Evolutionary conservation across 2,329 filamentous ascomycete genomes (phyloP), one percentile per base, ranked within the genome.

Genomic region (Arthrobotrys musiformis): DNA sequence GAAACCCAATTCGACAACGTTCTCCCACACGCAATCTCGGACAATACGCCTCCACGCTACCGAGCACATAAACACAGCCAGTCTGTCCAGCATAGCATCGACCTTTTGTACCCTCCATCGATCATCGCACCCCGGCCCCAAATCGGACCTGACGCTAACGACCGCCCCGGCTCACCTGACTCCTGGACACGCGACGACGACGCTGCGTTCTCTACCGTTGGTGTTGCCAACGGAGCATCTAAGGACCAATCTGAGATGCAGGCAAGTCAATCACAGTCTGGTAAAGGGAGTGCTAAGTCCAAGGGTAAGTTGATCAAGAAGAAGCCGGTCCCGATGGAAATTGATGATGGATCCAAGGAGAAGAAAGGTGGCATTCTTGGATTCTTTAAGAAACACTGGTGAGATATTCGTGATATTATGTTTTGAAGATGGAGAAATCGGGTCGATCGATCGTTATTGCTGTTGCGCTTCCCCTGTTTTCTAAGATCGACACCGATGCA

Each of bases 171-270:
- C 6, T 60, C 72, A 33, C 72, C 72, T 3, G 64, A 76, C 46
- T 76, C 72, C 4, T 70, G 72, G 72, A 70, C 66, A 7, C 56
- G 42, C 37, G 60, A 76, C 42, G 72, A 76, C 40, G 72, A 76
- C 56, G 72, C 64, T 13, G 72, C 72, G 1, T 76, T 76, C 50
- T 70, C 72, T 9, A 33, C 40, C 11, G n/a, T n/a, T n/a, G 48
- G 46, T 42, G 26, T 17, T 33, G n/a, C 9, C n/a, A 61, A 44
- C 19, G 6, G 15, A 22, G 22, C 17, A 19, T 5, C 17, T 35
- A 24, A 42, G 4, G 30, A 76, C 30, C 64, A 48, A 2, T 66
- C 70, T 24, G 63, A 46, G 24, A 75, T 63, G 15, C 70, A 56
- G 5, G 11, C 63, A 35, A 54, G 50, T 54, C 50, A 54, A 35